Evolutionary conservation across 23 red algal genomes (phyloP).

Genomic region (Gracilariopsis chorda): DNA sequence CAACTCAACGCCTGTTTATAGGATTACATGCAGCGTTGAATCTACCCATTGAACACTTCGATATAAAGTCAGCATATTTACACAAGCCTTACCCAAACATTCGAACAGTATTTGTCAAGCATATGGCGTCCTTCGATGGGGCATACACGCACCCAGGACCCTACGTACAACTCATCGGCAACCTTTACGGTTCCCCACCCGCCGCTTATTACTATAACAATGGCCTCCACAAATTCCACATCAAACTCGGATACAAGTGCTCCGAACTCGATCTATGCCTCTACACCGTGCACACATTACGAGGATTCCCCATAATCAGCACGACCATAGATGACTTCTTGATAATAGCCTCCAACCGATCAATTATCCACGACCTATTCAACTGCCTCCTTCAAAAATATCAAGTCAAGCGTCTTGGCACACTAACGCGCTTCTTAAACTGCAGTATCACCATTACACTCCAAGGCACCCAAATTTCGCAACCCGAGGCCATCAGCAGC

Average conservation of each 20-base stretch:
- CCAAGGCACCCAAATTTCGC: neutral
- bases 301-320: neutral
- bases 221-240: neutral
- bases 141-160: neutral
- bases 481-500: neutral
- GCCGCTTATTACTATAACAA: neutral
- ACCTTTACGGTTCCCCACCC: neutral
- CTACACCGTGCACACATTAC: neutral
- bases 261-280: neutral
- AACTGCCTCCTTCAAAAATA: neutral
- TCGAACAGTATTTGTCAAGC: neutral
- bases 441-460: neutral
- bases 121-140: neutral
- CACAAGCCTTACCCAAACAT: neutral
- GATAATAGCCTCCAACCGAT: neutral
- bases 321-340: neutral
- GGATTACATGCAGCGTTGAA: neutral
- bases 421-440: neutral
- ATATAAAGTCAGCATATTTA: constrained; percentile 1
- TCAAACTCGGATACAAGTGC: neutral
- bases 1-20: neutral
- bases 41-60: neutral
- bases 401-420: neutral
- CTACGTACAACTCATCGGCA: neutral
- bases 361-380: neutral